Evolutionary conservation across 306 rosid species (phyloP).

Genomic region (Vigna mungo): DNA sequence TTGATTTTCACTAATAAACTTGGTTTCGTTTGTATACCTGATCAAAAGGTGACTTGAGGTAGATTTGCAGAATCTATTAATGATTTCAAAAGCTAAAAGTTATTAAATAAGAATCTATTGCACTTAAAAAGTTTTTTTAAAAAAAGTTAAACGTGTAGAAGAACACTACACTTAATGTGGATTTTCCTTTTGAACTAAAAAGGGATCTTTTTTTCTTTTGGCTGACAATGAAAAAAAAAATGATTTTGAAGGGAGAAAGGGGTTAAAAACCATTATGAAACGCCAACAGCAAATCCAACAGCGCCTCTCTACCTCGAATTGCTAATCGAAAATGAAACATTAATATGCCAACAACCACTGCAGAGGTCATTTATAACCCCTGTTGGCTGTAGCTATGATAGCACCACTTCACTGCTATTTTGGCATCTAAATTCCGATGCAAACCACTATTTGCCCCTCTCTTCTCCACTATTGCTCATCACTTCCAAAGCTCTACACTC

Average conservation of each 20-base stretch:
- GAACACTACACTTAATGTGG: too few species aligned
- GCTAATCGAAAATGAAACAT: slow-evolving; percentile 35
- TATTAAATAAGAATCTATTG: too few species aligned
- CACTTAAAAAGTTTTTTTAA: too few species aligned
- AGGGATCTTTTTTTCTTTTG: not conserved
- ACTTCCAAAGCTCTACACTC: not conserved
- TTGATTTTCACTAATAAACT: too few species aligned
- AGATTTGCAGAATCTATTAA: not conserved
- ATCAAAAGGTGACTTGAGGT: not conserved
- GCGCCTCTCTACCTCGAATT: slow-evolving; percentile 47
- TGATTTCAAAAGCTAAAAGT: not conserved
- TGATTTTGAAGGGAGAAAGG: not conserved
- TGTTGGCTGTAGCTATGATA: slow-evolving; percentile 32
- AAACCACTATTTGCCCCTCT: slow-evolving; percentile 40
- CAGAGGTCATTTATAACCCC: slow-evolving; percentile 41
- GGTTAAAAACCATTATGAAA: slow-evolving; percentile 28
- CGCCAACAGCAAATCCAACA: not conserved
- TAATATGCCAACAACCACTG: slow-evolving; percentile 51
- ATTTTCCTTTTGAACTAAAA: not conserved
- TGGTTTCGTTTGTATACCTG: too few species aligned
- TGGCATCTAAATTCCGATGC: slow-evolving; percentile 32
- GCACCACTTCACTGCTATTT: slow-evolving; percentile 45
- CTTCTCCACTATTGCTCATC: not conserved
- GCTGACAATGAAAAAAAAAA: not conserved
- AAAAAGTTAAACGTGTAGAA: too few species aligned